phyloP scores from a whole-genome alignment of 495 filamentous ascomycete species.

The Talaromyces wortmannii region DNA sequence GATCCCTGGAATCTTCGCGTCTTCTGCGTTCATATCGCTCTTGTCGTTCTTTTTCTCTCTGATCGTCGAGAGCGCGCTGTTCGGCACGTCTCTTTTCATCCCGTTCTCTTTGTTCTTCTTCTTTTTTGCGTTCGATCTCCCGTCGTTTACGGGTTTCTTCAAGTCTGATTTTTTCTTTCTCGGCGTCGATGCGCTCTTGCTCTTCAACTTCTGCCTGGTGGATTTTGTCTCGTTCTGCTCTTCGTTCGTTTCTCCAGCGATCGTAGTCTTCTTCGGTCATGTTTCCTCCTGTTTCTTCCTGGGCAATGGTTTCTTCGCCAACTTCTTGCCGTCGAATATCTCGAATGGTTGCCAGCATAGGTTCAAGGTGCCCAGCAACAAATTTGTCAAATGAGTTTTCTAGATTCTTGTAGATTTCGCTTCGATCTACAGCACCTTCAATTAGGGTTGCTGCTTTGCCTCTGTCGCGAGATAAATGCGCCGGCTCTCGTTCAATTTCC shows the following conservation, averaged over 20 bases:
- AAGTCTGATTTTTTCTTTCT: constrained; percentile 54
- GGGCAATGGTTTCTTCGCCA: constrained; percentile 61
- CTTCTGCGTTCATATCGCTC: constrained; percentile 44
- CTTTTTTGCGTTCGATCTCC: constrained; percentile 53
- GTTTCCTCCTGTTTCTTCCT: constrained; percentile 61
- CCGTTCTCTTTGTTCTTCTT: constrained; percentile 46
- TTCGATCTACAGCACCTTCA: constrained; percentile 79
- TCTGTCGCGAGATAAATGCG: constrained; percentile 68
- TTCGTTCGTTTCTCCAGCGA: constrained; percentile 57
- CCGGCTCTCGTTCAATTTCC: constrained; percentile 76
- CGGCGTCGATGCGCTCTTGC: constrained; percentile 56
- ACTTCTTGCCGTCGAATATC: constrained; percentile 66
- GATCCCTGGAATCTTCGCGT: constrained; percentile 31
- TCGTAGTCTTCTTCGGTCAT: constrained; percentile 84
- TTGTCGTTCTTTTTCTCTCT: constrained; percentile 46
- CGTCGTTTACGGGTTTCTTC: constrained; percentile 61
- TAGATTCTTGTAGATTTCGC: constrained; percentile 70
- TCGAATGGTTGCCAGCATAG: constrained; percentile 61
- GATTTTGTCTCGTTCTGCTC: constrained; percentile 55
- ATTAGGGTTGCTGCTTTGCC: constrained; percentile 76
- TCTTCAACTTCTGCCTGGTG: constrained; percentile 58
- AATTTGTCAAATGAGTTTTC: constrained; percentile 60
- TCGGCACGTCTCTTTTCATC: constrained; percentile 52
- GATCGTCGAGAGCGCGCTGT: constrained; percentile 40
- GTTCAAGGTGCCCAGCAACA: constrained; percentile 54